Conservation (phyloP, 805 yeast species). For the Naumovozyma baii region DNA sequence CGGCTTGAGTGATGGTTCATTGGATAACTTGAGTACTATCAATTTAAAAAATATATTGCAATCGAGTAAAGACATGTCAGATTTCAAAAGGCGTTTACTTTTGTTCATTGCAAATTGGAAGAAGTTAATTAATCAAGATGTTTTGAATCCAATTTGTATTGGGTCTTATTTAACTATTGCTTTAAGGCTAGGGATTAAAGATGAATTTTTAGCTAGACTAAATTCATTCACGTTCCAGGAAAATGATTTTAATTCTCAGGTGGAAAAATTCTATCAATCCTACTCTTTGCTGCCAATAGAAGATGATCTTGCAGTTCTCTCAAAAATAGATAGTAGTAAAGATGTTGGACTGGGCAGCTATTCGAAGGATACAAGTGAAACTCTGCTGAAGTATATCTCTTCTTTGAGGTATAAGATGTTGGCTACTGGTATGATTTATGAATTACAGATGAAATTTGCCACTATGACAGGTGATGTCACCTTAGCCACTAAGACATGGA, state of each 20-base stretch:
- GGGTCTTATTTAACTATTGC: constrained; percentile 23
- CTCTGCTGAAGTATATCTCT: constrained; percentile 9
- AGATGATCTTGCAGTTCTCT: neutral
- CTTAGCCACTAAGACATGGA: constrained; percentile 63
- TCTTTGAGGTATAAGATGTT: constrained; percentile 27
- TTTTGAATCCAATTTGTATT: constrained; percentile 16
- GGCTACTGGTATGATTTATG: constrained; percentile 44
- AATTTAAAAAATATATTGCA: constrained; percentile 3
- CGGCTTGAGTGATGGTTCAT: constrained; percentile 32
- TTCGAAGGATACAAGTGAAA: too few relatives aligned
- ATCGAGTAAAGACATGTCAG: neutral
- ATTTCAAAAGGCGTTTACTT: constrained; percentile 14
- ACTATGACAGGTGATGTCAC: constrained; percentile 41
- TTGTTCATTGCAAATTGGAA: constrained; percentile 13
- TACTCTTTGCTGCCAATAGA: too few relatives aligned
- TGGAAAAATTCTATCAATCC: constrained; percentile 1
- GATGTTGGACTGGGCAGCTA: neutral
- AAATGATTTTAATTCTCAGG: constrained; percentile 18
- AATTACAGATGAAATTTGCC: constrained; percentile 59
- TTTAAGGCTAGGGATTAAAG: constrained; percentile 16
- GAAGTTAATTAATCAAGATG: constrained; percentile 10
- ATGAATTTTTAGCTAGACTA: constrained; percentile 20
- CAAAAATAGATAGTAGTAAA: neutral
- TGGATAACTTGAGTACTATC: constrained; percentile 30
- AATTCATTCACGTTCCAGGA: constrained; percentile 21